Conservation (phyloP, 208 protist genomes). For the Trypanosoma platydactyli region DNA sequence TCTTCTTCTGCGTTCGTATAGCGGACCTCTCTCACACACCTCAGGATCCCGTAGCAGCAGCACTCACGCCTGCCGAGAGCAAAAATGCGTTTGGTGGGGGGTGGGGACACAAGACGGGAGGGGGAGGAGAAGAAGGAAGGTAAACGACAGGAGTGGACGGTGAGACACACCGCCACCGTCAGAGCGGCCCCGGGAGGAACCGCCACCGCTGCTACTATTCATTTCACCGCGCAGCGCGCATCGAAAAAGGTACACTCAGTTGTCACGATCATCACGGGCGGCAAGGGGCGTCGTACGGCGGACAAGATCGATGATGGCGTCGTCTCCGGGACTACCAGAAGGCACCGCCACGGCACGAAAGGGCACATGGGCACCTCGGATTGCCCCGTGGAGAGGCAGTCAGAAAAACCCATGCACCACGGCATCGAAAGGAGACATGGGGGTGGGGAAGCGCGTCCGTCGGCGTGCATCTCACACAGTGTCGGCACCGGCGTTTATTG, state of each 20-base stretch:
- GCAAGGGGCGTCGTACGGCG: constrained; percentile 15
- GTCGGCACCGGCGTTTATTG: constrained; percentile 19
- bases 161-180: too few species aligned
- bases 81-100: constrained; percentile 33
- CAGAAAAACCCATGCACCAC: constrained; percentile 12
- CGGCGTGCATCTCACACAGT: constrained; percentile 17
- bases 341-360: constrained; percentile 35
- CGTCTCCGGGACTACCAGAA: constrained; percentile 69
- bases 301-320: background rate
- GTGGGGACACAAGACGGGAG: too few species aligned
- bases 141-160: too few species aligned
- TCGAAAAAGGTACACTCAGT: constrained; percentile 38
- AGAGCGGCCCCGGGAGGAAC: constrained; percentile 14
- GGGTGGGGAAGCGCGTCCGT: too few species aligned
- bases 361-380: constrained; percentile 50
- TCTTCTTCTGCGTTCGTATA: constrained; percentile 16
- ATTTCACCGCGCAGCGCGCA: constrained; percentile 25
- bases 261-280: constrained; percentile 21
- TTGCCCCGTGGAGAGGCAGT: constrained; percentile 37
- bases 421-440: background rate
- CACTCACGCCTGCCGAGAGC: constrained; percentile 18
- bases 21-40: constrained; percentile 32
- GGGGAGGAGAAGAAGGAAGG: too few species aligned
- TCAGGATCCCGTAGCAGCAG: constrained; percentile 40
- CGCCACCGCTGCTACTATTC: constrained; percentile 8